These are phyloP conservation scores for Podila clonocystis DNA, from an alignment of 192 early-diverging fungal species.

Conservation along the genomic window DNA sequence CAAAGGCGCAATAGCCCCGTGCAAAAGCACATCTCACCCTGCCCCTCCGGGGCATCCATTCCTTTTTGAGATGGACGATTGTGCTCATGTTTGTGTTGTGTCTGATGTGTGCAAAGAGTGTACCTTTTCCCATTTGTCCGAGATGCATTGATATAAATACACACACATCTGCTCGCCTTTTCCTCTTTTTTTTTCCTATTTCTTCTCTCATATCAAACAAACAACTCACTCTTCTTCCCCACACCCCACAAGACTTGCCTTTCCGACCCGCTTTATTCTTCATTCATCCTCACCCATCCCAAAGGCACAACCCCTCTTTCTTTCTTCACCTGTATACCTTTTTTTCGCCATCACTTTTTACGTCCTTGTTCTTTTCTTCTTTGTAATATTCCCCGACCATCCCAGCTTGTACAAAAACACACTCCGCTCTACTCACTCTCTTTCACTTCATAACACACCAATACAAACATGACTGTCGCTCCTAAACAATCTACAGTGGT, in stretches of 20 bases:
- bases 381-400: too few species aligned
- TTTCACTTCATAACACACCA: not conserved
- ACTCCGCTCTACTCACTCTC: not conserved
- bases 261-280: not conserved
- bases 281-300: not conserved
- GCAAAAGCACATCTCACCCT: not conserved
- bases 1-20: not conserved
- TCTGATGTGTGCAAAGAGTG: too few species aligned
- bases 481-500: conserved; percentile 54
- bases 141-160: not conserved
- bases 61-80: conserved; percentile 1
- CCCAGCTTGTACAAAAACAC: too few species aligned
- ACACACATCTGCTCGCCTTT: not conserved
- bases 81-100: not conserved
- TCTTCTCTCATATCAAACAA: conserved; percentile 1
- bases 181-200: not conserved
- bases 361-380: not conserved
- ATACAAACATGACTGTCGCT: conserved; percentile 13
- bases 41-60: conserved; percentile 2
- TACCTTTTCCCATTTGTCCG: not conserved
- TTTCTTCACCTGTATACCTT: not conserved
- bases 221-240: not conserved
- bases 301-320: not conserved
- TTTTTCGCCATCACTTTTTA: not conserved
- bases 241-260: not conserved